Evolutionary conservation across 495 filamentous ascomycete genomes (phyloP), one percentile per base, ranked within the genome.

Genomic region (Aspergillus steynii): DNA sequence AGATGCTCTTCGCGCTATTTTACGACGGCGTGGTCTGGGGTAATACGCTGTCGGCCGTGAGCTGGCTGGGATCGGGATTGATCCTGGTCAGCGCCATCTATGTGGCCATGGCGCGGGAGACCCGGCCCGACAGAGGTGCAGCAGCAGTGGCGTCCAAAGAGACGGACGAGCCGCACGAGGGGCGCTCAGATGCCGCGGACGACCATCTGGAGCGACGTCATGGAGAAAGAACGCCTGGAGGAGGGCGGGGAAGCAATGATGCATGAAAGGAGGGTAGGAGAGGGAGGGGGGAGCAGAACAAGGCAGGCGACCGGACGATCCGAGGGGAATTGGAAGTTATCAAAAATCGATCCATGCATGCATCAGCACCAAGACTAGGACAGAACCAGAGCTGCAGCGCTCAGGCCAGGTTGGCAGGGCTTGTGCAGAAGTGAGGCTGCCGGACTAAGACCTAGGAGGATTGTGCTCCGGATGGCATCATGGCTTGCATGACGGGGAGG

Each of bases 1-100:
- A 96, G 71, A 94, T 98, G 90, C 70, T 98, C 42, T 97, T 96
- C 71, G 93, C 94, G 10, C 77, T 96, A 15, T 83, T 83, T 14
- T 93, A 92, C 68, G 94, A 98, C 69, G 85, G 86, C 59, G 75
- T 89, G 53, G 76, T 97, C 12, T 97, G 89, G 80, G 88, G 89
- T 1, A 85, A 82, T 28, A 85, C 80, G 14, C 88, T 95, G 53
- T 84, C 85, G 20, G 66, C 79, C 34, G 73, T 86, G 63, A 92
- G 88, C 56, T 81, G 93, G 59, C 70, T 82, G 1, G 94, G 94
- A 7, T 92, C 89, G 45, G 86, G 79, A 31, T 67, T 97, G 62
- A 96, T 98, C 61, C 70, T 97, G 29, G 88, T 86, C 6, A 88
- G 88, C 64, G 93, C 93, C 26, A 69, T 97, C 5, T 94, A 88